Base-by-base conservation (phyloP, 805 yeast species). In the Metschnikowia kofuensis region DNA sequence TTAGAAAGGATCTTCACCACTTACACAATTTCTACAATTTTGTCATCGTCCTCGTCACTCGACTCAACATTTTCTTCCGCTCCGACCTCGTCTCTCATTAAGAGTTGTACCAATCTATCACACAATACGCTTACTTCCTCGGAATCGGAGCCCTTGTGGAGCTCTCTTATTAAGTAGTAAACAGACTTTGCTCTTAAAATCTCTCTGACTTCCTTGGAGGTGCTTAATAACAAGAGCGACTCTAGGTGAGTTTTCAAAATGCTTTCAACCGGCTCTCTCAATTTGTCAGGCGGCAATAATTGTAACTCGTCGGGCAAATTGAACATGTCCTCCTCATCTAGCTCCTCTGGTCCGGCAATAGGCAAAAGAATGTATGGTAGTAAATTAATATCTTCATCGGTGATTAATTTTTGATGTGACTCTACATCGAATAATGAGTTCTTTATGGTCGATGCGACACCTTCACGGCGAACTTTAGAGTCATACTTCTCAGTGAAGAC, bases 401-500 rank as follows among this genome's bases (percentile, higher is more conserved):
- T 73, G 37, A 89, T 65, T 39, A 92, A 70, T 26, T 63, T 65
- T 57, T 68, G 68, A 63, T 92, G 98, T 34, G 79, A 67, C 37
- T 82, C 80, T 1, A 87, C 74, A 62, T 91, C 96, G 61, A 92
- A 92, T 43, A 92, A 70, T 0, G 92, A 80, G 67, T 92, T 92
- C 65, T 94, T 92, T 57, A 94, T 87, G 1, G 97, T 87, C 6
- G 96, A 86, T 1, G 96, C 95, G 35, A 89, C 91, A 61, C 96
- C 97, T 63, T 87, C 91, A 68, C 98, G 79, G 70, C 98, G 83
- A 27, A 82, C 80, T 59, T 81, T 82, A 12, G 88, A 76, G 61
- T 86, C 91, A 56, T 83, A 86, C 60, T 83, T 81, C 62, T 88
- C 91, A 5, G 97, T 86, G 68, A 89, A 90, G 0, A 83, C 94